Evolutionary conservation across 2,329 filamentous ascomycete genomes (phyloP).

Genomic region (Sporothrix schenckii): DNA sequence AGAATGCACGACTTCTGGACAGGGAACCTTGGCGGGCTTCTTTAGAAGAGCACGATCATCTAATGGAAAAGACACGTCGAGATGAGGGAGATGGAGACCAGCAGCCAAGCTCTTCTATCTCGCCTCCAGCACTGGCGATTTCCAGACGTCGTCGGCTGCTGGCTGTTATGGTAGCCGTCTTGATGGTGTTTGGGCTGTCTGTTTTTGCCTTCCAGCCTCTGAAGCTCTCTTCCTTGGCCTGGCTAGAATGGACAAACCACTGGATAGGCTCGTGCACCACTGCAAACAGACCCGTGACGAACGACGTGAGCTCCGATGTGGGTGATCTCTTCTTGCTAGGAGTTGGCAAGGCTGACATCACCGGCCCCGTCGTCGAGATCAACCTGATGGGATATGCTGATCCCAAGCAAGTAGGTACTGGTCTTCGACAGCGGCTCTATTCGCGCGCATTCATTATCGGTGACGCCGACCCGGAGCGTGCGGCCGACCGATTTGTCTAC

Average conservation of each 20-base stretch:
- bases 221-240: background rate
- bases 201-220: background rate
- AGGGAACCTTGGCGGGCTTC: background rate
- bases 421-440: constrained; percentile 81
- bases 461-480: constrained; percentile 63
- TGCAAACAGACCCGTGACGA: background rate
- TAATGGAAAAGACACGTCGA: background rate
- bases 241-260: constrained; percentile 2
- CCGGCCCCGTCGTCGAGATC: constrained; percentile 80
- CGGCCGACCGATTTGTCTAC: constrained; percentile 77
- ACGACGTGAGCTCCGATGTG: background rate
- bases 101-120: background rate
- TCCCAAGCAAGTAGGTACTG: constrained; percentile 75
- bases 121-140: no score
- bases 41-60: background rate
- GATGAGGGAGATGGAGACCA: background rate
- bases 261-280: background rate
- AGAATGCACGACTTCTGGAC: background rate
- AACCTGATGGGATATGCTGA: constrained; percentile 90
- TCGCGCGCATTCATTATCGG: constrained; percentile 86
- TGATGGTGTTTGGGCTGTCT: background rate
- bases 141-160: background rate
- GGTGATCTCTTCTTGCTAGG: constrained; percentile 55
- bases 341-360: constrained; percentile 59
- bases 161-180: background rate